These are phyloP conservation scores for Tetracladium maxilliforme DNA, from an alignment of 2,329 filamentous ascomycete species.

Conservation along the genomic window DNA sequence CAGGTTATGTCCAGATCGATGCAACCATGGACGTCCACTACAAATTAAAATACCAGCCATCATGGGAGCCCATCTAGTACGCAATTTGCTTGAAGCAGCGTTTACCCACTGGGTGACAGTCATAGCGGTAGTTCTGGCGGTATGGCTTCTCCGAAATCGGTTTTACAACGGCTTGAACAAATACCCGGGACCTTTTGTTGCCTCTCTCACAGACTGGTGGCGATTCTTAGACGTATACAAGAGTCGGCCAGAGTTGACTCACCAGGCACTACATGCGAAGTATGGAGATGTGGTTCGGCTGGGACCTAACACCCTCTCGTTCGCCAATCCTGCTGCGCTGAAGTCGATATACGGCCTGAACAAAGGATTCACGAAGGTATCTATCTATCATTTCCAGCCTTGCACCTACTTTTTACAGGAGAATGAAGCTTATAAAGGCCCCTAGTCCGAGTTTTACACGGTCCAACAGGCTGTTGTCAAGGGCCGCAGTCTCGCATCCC, in stretches of 20 bases:
- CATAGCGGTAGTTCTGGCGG: constrained; percentile 14
- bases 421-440: background rate
- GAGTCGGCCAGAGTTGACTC: constrained; percentile 50
- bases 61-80: too few species aligned
- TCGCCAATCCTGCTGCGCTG: constrained; percentile 58
- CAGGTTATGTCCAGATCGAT: too few species aligned
- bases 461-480: constrained; percentile 62
- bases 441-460: constrained; percentile 63
- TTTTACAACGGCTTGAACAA: constrained; percentile 45
- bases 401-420: background rate
- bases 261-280: constrained; percentile 51
- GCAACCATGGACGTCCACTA: too few species aligned
- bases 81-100: too few species aligned
- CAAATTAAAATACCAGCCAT: too few species aligned
- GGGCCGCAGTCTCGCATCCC: constrained; percentile 51
- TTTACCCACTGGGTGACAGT: constrained; percentile 31
- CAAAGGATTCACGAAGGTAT: constrained; percentile 65
- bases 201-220: constrained; percentile 60
- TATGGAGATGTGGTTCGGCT: constrained; percentile 62
- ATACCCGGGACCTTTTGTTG: constrained; percentile 59
- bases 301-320: constrained; percentile 60
- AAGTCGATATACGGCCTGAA: constrained; percentile 71
- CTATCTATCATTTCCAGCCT: constrained; percentile 3
- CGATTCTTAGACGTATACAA: constrained; percentile 54
- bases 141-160: constrained; percentile 31